phyloP scores from a whole-genome alignment of 2,329 filamentous ascomycete species.

The Ophiostoma pallidulum region DNA sequence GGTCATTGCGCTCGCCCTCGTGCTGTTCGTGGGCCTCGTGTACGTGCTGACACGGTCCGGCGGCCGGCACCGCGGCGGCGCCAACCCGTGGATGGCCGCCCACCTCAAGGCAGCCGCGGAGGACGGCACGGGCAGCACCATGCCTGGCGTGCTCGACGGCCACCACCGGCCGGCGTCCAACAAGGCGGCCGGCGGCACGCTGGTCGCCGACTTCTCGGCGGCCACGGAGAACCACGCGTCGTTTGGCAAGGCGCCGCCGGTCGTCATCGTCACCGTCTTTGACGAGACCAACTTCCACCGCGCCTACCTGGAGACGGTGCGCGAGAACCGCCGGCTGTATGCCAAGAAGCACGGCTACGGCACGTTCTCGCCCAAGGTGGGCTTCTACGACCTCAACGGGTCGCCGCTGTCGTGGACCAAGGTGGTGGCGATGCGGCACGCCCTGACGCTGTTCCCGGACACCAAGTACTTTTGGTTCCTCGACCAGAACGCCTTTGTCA shows the following conservation, averaged over 20 bases:
- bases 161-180: background rate
- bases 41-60: slow-evolving; percentile 44
- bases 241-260: slow-evolving; percentile 45
- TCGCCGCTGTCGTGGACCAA: slow-evolving; percentile 60
- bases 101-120: slow-evolving; percentile 10
- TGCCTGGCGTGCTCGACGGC: background rate
- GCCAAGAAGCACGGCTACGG: slow-evolving; percentile 80
- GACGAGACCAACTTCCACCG: slow-evolving; percentile 57
- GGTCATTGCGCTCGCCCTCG: slow-evolving; percentile 42
- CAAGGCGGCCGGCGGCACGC: background rate
- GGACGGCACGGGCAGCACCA: slow-evolving; percentile 9
- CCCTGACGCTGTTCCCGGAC: slow-evolving; percentile 69
- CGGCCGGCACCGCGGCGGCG: slow-evolving; percentile 1
- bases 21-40: slow-evolving; percentile 48
- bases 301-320: slow-evolving; percentile 62
- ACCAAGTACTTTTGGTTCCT: slow-evolving; percentile 80
- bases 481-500: slow-evolving; percentile 76
- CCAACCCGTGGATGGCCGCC: slow-evolving; percentile 14
- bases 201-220: slow-evolving; percentile 10
- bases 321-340: slow-evolving; percentile 76
- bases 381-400: slow-evolving; percentile 61
- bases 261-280: slow-evolving; percentile 78
- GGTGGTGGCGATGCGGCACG: slow-evolving; percentile 80
- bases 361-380: slow-evolving; percentile 69
- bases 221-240: slow-evolving; percentile 25